Percentiles rank a stretch among this genome's conserved stretches.
phyloP scores from a whole-genome alignment of 1,284 basidiomycete genomes.

The Cronartium quercuum region DNA sequence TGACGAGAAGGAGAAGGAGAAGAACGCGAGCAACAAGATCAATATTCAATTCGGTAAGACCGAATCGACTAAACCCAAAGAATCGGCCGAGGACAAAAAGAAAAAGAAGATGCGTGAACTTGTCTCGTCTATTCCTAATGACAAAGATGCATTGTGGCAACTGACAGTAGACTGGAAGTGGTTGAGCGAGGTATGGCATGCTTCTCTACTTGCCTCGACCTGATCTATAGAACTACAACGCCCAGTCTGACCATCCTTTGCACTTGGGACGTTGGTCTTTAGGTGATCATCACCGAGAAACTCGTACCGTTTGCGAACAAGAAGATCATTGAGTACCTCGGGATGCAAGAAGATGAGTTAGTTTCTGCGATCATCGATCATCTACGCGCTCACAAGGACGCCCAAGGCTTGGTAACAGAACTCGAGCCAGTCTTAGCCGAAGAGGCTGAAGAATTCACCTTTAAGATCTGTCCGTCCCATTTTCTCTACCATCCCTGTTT shows the following conservation, averaged over 20 bases:
- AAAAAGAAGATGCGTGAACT: conserved; percentile 44
- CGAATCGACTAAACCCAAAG: conserved; percentile 2
- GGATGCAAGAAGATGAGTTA: conserved; percentile 47
- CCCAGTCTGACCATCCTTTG: background rate
- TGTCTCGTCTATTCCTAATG: conserved; percentile 43
- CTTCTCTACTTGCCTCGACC: background rate
- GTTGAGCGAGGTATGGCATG: conserved; percentile 44
- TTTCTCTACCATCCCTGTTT: background rate
- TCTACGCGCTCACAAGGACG: conserved; percentile 44
- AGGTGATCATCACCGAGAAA: conserved; percentile 44
- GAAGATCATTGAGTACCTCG: conserved; percentile 47
- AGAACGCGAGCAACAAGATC: conserved; percentile 15
- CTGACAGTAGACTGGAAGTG: conserved; percentile 44
- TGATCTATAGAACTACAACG: background rate
- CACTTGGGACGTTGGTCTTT: background rate
- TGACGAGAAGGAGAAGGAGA: conserved; percentile 44
- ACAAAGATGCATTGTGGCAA: conserved; percentile 44
- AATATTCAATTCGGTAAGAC: conserved; percentile 27
- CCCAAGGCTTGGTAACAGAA: conserved; percentile 47
- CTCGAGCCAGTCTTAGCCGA: conserved; percentile 44
- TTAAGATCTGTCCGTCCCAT: conserved; percentile 26
- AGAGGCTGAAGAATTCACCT: conserved; percentile 26
- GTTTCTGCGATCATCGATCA: conserved; percentile 46
- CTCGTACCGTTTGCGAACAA: conserved; percentile 45
- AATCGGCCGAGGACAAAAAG: conserved; percentile 40